These are phyloP conservation scores for Globisporangium emineosum DNA, from an alignment of 352 stramenopile genomes.

Conservation along the genomic window DNA sequence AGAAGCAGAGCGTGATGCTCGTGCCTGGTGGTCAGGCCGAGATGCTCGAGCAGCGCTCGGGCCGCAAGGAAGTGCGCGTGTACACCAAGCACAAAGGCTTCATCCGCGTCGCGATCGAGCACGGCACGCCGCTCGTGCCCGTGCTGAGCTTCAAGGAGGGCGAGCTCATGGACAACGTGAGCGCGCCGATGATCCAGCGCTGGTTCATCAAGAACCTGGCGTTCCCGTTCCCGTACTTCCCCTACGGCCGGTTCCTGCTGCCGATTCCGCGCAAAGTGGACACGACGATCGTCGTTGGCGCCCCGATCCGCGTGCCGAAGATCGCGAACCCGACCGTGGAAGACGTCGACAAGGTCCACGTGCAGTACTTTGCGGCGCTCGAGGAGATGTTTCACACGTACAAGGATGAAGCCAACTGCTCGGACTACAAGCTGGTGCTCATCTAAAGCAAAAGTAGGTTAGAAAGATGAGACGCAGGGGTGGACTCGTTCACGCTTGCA, in stretches of 20 bases:
- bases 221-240: slow-evolving; percentile 79
- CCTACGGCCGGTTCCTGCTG: slow-evolving; percentile 61
- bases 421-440: slow-evolving; percentile 70
- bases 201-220: slow-evolving; percentile 80
- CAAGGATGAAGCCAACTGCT: slow-evolving; percentile 72
- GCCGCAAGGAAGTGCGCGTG: slow-evolving; percentile 58
- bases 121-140: slow-evolving; percentile 67
- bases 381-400: slow-evolving; percentile 63
- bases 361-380: slow-evolving; percentile 54
- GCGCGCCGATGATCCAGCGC: slow-evolving; percentile 60
- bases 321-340: slow-evolving; percentile 43
- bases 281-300: slow-evolving; percentile 62
- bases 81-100: slow-evolving; percentile 81
- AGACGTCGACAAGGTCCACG: slow-evolving; percentile 64
- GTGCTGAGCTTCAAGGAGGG: slow-evolving; percentile 82
- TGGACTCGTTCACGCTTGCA: no score
- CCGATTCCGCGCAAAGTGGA: slow-evolving; percentile 68
- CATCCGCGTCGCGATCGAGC: slow-evolving; percentile 72
- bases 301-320: slow-evolving; percentile 47
- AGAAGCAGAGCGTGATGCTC: slow-evolving; percentile 68
- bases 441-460: slow-evolving; percentile 21
- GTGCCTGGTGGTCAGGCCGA: slow-evolving; percentile 80
- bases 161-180: slow-evolving; percentile 81
- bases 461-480: no score
- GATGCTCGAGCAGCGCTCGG: slow-evolving; percentile 72